Evolutionary conservation across 495 filamentous ascomycete species (phyloP), one percentile per base, ranked within the genome.

Genomic region (Neurospora sp.): DNA sequence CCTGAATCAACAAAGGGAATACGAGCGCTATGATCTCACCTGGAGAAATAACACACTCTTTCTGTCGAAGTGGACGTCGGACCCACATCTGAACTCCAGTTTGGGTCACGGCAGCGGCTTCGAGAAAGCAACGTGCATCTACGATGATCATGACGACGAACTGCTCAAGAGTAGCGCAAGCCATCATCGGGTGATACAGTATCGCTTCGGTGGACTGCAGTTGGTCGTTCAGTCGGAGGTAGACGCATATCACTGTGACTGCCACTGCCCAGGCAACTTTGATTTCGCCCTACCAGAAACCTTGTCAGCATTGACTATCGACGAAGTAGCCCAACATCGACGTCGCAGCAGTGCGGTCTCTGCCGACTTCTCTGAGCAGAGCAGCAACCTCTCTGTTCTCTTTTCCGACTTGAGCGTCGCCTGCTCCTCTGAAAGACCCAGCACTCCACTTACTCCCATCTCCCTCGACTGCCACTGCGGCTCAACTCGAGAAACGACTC

Each of bases 161-260:
- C 23, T 73, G 8, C 70, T 80, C 18, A 69, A 62, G 14, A 4
- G n/a, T 20, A 79, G 77, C 71, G 39, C 70, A 7, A 79, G 77
- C 62, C 78, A 80, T 54, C 77, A 80, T 48, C 76, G 76, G 5
- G 78, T 80, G 0, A 73, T 77, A n/a, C 27, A 74, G 2, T 80
- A 79, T 69, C 7, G 31, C 31, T 76, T 80, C 38, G 76, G 69
- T 5, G 76, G 73, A 5, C 38, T 80, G 54, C 70, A 71, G 14
- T 72, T 69, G 10, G 69, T 79, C 3, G 73, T 80, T 0, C 78
- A 80, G 72, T 74, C 73, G 46, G 78, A 80, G 48, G 76, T 77
- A 0, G 78, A 80, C 20, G 78, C 48, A 0, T 77, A 76, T 54
- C 70, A 72, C 70, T 79, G 77, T 59, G 69, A 44, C 18, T 73